Percentiles rank a stretch among this genome's conserved stretches.
Conservation (phyloP, 2,329 filamentous ascomycete genomes). For the Juglanconis juglandina region DNA sequence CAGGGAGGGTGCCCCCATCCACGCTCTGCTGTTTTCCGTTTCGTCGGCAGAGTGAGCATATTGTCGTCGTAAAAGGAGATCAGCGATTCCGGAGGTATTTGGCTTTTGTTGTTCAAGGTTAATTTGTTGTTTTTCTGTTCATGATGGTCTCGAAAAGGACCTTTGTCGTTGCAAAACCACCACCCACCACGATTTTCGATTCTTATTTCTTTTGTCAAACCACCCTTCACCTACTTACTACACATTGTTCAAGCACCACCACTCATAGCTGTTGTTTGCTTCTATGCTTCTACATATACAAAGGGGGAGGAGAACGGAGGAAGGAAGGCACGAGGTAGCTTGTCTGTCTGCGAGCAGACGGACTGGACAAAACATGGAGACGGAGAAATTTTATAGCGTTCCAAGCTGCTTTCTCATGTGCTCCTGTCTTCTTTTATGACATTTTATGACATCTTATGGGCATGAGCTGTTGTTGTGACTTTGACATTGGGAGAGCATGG, state of each 20-base stretch:
- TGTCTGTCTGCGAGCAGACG: conserved; percentile 26
- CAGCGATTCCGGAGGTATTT: conserved; percentile 14
- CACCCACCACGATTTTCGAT: background rate
- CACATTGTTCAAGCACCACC: background rate
- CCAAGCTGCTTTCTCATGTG: conserved; percentile 8
- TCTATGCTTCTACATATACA: conserved; percentile 30
- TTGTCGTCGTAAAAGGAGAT: conserved; percentile 10
- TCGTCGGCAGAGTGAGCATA: conserved; percentile 5
- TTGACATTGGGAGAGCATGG: too few relatives aligned
- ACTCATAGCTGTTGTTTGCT: conserved; percentile 14
- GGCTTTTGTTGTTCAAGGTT: conserved; percentile 13
- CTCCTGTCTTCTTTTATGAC: background rate
- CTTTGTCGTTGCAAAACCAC: conserved; percentile 4
- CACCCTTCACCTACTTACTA: conserved; percentile 7
- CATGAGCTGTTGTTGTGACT: background rate
- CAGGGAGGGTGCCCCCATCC: background rate
- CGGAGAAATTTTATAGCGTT: conserved; percentile 15
- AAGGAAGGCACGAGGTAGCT: conserved; percentile 11
- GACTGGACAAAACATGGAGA: background rate
- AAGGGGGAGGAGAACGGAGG: conserved; percentile 15
- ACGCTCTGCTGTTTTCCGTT: conserved; percentile 4
- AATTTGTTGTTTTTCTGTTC: conserved; percentile 4
- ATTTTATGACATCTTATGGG: too few relatives aligned
- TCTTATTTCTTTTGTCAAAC: conserved; percentile 22
- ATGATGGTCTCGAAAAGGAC: conserved; percentile 1